Base-by-base conservation (phyloP, 257 asterid genomes). In the Plectranthus barbatus region DNA sequence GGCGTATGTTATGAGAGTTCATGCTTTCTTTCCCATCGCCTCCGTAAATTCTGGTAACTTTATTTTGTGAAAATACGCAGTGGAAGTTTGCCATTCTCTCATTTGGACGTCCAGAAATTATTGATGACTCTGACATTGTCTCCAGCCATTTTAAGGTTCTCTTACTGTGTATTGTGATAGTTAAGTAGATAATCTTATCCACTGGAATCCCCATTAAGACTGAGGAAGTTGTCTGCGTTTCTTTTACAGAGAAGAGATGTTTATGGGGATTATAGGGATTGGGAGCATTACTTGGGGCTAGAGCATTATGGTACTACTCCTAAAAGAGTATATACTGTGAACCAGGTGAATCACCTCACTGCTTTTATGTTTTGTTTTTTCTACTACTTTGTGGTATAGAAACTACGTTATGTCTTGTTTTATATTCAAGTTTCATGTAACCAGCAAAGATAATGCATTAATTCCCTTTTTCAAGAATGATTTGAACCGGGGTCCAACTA, bases 251-350 rank as follows among this genome's bases (percentile, higher is more conserved):
- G 97, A 70, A 81, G 96, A 83, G 99, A 90, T 66, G 90, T 81
- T 41, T 83, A 90, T 73, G 94, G 99, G 69, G 94, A n/a, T n/a
- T n/a, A n/a, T n/a, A n/a, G n/a, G n/a, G n/a, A 92, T 62, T 90
- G 96, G 97, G 96, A 93, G 85, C 99, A 85, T 74, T 90, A 90
- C 88, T 81, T 93, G 41, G 97, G 99, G 67, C 79, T 93, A 50
- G 97, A 93, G 81, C 99, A 93, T 78, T 78, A 96, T 14, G 97
- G 85, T 68, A 87, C 90, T 39, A 80, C 87, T 57, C 90, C 97
- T 62, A 85, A 83, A 73, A 82, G 96, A 71, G 76, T 95, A 24
- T 83, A 85, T 54, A 67, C 87, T 26, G 79, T 85, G 13, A 93
- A 67, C 80, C 96, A 90, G 95, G 99, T 85, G 66, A 67, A 24